Base-by-base conservation (phyloP, 2,329 filamentous ascomycete genomes). In the Fusarium verrucosum region DNA sequence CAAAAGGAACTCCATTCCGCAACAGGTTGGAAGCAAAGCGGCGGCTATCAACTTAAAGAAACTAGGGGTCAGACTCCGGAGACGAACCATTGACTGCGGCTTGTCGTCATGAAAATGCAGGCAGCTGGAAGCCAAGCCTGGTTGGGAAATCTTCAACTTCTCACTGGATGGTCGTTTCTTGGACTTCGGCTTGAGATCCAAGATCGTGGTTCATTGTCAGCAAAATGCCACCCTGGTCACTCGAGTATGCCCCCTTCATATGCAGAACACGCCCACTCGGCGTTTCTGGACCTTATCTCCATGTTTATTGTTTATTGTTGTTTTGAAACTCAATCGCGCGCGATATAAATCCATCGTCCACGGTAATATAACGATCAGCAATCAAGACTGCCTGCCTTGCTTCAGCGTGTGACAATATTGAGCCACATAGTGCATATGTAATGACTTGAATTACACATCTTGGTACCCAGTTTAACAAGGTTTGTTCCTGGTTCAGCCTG, bases 41-140 rank as follows among this genome's bases (percentile, higher is more conserved):
- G 61, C 58, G 57, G 42, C 54, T 54, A 60, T 47, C 35, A 32
- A 51, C 33, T 54, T 49, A 46, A 63, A 44, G 36, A 23, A 38
- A 37, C 53, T 68, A 70, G 66, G 63, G 68, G 49, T 66, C 40
- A 28, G 46, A 33, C 46, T 42, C 61, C n/a, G 41, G 32, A 41
- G 45, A 66, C 56, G 56, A 66, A 62, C 62, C 58, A 70, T 61
- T 54, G 50, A 66, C 51, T 63, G 47, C 65, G 65, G 36, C 58
- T 62, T 44, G 50, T 69, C 70, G 64, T 70, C 69, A 70, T 70
- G 45, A 61, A 61, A 43, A 55, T 53, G 66, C 49, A 62, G 36
- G 51, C 54, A 47, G 54, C 47, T 35, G 46, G 23, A 51, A 58
- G 41, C 59, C 67, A 71, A 56, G 17, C 68, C 61, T 52, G 32